Evolutionary conservation across 1,284 basidiomycete genomes (phyloP), one percentile per base, ranked within the genome.

Genomic region (Ganoderma resinaceum): DNA sequence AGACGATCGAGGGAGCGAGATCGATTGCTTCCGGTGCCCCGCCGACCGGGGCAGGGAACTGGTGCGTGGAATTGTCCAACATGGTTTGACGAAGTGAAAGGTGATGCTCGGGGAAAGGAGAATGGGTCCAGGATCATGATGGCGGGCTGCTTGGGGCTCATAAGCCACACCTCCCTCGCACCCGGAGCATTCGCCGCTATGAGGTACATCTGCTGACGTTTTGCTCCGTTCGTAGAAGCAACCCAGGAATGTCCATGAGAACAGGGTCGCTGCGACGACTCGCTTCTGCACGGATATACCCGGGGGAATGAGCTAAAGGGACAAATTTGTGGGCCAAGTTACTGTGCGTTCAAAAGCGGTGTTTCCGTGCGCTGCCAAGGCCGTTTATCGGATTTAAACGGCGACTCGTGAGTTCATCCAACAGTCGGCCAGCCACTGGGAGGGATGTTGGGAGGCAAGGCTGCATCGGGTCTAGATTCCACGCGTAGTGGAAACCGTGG

Each of bases 1-100:
- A 70, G 26, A 67, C 9, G 33, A 67, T 55, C 1, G 65, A 65
- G 20, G 43, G 43, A 0, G n/a, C 40, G 26, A 58, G 26, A 66
- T 35, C 62, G 12, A 53, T 11, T 1, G 62, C 23, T n/a, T 53
- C 18, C 16, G 62, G 62, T 9, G 43, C 26, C 12, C 62, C 62
- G 23, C 62, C 62, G 11, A 55, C 52, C 6, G 62, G 62, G 23
- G 62, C 53, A 33, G 62, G 62, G 37, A 63, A 63, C 29, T 49
- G 9, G 31, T 62, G 43, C 4, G 61, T 52, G 16, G 58, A 43
- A 26, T 46, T 46, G 9, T 26, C 37, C 31, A 42, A 35, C 59
- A 43, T 52, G 46, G 4, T 23, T 42, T 35, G n/a, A 26, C 20
- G 38, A 43, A 26, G 43, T 49, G 35, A 53, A 42, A 33, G 7